Evolutionary conservation across 2,329 filamentous ascomycete genomes (phyloP).

Genomic region (Curvularia hawaiiensis): DNA sequence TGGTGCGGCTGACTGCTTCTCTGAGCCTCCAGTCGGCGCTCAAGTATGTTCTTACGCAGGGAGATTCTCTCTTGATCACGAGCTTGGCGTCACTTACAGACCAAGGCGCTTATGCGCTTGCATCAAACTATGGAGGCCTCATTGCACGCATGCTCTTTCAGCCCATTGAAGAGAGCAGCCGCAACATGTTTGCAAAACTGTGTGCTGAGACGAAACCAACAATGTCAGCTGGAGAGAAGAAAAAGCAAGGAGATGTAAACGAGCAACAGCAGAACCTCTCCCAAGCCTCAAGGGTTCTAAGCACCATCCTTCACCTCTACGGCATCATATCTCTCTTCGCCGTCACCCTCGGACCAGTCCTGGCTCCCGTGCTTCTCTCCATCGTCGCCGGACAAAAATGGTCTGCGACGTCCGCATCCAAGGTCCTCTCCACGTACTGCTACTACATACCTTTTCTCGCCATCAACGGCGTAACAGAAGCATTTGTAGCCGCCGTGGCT

Average conservation of each 20-base stretch:
- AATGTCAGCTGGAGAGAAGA: background rate
- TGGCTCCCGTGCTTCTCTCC: conserved; percentile 74
- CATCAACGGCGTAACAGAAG: conserved; percentile 88
- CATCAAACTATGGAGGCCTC: conserved; percentile 89
- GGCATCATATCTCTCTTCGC: conserved; percentile 72
- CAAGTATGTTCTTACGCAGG: conserved; percentile 93
- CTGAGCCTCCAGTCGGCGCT: conserved; percentile 86
- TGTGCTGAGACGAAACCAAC: conserved; percentile 54
- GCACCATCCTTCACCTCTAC: conserved; percentile 73
- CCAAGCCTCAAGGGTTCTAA: conserved; percentile 59
- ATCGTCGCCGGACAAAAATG: conserved; percentile 79
- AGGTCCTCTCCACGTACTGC: conserved; percentile 79
- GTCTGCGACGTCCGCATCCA: conserved; percentile 73
- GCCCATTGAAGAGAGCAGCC: conserved; percentile 90
- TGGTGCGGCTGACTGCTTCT: conserved; percentile 76
- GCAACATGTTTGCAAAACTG: conserved; percentile 85
- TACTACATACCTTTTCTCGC: conserved; percentile 94
- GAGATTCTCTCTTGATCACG: conserved; percentile 87
- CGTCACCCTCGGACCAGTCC: conserved; percentile 72
- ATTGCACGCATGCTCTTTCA: conserved; percentile 90
- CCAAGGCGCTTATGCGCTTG: conserved; percentile 90
- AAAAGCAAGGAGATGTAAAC: conserved; percentile 10
- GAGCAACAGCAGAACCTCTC: conserved; percentile 32
- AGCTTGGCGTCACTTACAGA: conserved; percentile 75
- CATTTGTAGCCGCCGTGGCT: conserved; percentile 89